These are phyloP conservation scores for Elaeis guineensis DNA, from an alignment of 176 grass and related monocot genomes.

Conservation along the genomic window DNA sequence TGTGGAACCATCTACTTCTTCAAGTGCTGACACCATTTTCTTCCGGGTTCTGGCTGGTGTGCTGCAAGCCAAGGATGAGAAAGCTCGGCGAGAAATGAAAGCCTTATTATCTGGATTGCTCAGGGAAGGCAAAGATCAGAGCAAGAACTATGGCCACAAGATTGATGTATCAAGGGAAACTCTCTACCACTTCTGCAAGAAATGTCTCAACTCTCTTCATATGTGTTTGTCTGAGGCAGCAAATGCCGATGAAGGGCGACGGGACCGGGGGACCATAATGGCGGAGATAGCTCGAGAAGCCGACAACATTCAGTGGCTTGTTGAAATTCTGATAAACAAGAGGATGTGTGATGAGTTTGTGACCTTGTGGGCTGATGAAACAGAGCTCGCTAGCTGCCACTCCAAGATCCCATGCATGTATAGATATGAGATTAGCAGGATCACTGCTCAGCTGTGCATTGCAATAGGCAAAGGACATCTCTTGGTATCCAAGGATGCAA, in stretches of 20 bases:
- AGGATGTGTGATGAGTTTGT: conserved; percentile 15
- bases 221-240: conserved; percentile 2
- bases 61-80: conserved; percentile 14
- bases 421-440: conserved; percentile 20
- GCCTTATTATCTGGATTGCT: conserved; percentile 10
- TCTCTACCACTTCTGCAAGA: conserved; percentile 7
- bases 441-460: conserved; percentile 18
- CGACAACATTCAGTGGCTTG: conserved; percentile 19
- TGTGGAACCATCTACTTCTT: conserved; percentile 6
- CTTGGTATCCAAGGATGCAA: conserved; percentile 11
- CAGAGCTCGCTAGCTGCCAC: conserved; percentile 1
- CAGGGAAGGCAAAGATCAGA: conserved; percentile 6
- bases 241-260: neutral
- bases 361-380: conserved; percentile 1
- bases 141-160: neutral
- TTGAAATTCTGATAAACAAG: conserved; percentile 15
- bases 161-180: conserved; percentile 13
- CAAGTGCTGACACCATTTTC: neutral
- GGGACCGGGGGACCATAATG: conserved; percentile 9
- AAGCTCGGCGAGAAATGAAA: conserved; percentile 22
- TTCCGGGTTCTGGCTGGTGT: conserved; percentile 1
- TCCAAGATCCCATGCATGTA: conserved; percentile 21
- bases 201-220: conserved; percentile 3
- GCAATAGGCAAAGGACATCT: conserved; percentile 14
- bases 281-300: conserved; percentile 11